These are phyloP conservation scores for Atractiella rhizophila DNA, from an alignment of 768 basidiomycete species.

Conservation along the genomic window DNA sequence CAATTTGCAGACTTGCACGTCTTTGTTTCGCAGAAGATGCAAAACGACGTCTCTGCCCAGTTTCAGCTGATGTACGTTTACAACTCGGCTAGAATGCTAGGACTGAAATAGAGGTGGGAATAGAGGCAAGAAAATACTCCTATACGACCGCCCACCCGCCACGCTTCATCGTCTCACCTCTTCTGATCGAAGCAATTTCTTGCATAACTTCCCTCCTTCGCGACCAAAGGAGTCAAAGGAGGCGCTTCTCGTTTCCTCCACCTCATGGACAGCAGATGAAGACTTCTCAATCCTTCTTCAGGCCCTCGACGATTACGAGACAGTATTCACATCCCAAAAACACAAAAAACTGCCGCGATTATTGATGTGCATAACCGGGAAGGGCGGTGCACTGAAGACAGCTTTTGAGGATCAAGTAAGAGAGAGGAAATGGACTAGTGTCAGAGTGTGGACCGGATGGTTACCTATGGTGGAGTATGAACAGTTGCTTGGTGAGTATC, in stretches of 20 bases:
- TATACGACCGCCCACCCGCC: conserved; percentile 72
- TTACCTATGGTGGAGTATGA: conserved; percentile 78
- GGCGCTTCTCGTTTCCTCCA: conserved; percentile 67
- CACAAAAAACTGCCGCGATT: neutral
- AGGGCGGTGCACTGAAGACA: conserved; percentile 29
- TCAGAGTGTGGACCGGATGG: conserved; percentile 61
- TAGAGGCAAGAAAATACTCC: conserved; percentile 52
- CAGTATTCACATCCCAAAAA: conserved; percentile 16
- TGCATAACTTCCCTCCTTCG: conserved; percentile 7
- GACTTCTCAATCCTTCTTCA: conserved; percentile 64
- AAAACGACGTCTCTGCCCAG: conserved; percentile 36
- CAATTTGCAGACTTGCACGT: conserved; percentile 59
- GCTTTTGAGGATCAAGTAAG: conserved; percentile 49
- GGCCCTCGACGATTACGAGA: conserved; percentile 51
- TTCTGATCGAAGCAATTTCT: conserved; percentile 44
- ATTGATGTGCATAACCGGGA: conserved; percentile 7
- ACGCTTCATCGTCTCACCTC: conserved; percentile 50
- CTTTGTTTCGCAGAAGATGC: conserved; percentile 80
- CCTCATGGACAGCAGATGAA: conserved; percentile 93
- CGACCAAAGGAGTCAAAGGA: conserved; percentile 28
- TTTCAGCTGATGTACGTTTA: conserved; percentile 50
- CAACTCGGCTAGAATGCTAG: neutral
- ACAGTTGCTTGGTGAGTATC: conserved; percentile 39
- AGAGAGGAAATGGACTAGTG: conserved; percentile 45
- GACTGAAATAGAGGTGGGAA: neutral